Conservation (phyloP, 1,284 basidiomycete genomes). For the Thecaphora thlaspeos region DNA sequence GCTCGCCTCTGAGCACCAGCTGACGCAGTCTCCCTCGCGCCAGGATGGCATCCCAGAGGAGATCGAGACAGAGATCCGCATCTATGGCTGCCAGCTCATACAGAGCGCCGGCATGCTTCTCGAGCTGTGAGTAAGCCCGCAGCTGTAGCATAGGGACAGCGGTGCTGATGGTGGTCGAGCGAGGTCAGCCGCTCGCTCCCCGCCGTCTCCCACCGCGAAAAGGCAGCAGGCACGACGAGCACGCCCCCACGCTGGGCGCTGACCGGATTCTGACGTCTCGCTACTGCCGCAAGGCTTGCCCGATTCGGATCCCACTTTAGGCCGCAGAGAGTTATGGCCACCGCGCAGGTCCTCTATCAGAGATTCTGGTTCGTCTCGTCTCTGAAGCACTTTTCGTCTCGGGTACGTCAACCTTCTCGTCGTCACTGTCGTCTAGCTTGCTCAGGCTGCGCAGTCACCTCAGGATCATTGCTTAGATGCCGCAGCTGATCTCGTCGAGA, state of each 20-base stretch:
- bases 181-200: background rate
- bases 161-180: too few species aligned
- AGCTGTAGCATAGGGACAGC: too few species aligned
- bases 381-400: conserved; percentile 86
- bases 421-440: too few species aligned
- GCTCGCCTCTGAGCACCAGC: conserved; percentile 76
- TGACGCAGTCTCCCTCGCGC: conserved; percentile 74
- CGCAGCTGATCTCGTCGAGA: too few species aligned
- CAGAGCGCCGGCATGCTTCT: conserved; percentile 89
- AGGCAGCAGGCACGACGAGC: too few species aligned
- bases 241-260: too few species aligned
- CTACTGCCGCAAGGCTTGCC: too few species aligned
- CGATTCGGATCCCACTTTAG: conserved; percentile 59
- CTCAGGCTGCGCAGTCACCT: conserved; percentile 8
- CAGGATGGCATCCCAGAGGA: conserved; percentile 76
- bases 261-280: too few species aligned
- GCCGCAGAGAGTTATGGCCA: conserved; percentile 93
- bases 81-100: conserved; percentile 77
- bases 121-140: conserved; percentile 67
- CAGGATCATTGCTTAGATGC: too few species aligned
- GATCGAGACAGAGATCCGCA: conserved; percentile 80
- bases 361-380: conserved; percentile 95
- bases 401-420: too few species aligned
- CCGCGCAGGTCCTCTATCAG: conserved; percentile 93
- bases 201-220: background rate